phyloP scores from a whole-genome alignment of 257 asterid genomes.

The Primulina tabacum region DNA sequence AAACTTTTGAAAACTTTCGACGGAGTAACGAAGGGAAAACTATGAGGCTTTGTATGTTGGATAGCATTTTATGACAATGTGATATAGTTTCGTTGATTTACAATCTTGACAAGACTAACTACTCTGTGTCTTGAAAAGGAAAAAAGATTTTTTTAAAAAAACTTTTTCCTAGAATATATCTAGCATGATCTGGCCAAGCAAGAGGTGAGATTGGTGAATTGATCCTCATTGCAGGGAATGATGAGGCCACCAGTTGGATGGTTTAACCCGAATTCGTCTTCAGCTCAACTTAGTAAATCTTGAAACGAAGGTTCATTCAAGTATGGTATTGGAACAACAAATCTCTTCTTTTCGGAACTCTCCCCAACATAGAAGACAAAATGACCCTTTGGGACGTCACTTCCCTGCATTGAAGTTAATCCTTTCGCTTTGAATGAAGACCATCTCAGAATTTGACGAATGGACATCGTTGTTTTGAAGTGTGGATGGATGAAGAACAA shows the following conservation, averaged over 20 bases:
- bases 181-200: background rate
- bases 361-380: background rate
- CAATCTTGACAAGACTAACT: background rate
- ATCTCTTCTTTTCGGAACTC: background rate
- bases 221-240: background rate
- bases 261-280: background rate
- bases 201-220: background rate
- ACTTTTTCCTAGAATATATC: no score
- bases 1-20: no score
- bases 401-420: background rate
- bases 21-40: no score
- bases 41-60: background rate
- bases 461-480: background rate
- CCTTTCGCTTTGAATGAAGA: background rate
- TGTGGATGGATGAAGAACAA: background rate
- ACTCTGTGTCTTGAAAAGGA: background rate
- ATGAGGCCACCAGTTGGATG: background rate
- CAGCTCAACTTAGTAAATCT: background rate
- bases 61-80: background rate
- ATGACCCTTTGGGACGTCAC: background rate
- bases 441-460: background rate
- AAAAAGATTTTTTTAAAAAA: no score
- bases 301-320: background rate
- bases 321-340: background rate
- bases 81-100: background rate